These are phyloP conservation scores for Peziza echinospora DNA, from an alignment of 495 filamentous ascomycete genomes.

Conservation along the genomic window DNA sequence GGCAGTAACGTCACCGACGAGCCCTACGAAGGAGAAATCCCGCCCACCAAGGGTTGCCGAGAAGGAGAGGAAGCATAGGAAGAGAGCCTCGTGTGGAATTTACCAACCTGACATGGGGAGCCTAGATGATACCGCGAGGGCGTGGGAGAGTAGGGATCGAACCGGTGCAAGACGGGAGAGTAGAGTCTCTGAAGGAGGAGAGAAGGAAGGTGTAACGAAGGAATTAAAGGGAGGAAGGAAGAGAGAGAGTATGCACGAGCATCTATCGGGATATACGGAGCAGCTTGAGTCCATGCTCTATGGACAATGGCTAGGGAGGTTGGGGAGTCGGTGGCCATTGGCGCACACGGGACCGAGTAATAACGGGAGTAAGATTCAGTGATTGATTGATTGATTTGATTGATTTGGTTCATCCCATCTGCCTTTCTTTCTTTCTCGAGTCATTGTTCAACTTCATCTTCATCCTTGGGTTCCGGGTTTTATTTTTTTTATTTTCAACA, in stretches of 20 bases:
- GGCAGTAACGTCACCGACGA: background rate
- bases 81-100: constrained; percentile 89
- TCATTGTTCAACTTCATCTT: no score
- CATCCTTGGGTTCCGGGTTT: no score
- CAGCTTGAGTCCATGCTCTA: background rate
- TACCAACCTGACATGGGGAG: constrained; percentile 56
- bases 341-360: background rate
- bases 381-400: no score
- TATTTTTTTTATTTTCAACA: no score
- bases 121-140: background rate
- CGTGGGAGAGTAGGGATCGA: background rate
- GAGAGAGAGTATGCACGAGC: constrained; percentile 46
- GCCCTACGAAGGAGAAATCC: constrained; percentile 3
- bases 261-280: constrained; percentile 10
- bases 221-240: constrained; percentile 38
- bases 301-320: background rate
- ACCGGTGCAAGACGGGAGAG: no score
- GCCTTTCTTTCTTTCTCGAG: no score
- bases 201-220: constrained; percentile 21
- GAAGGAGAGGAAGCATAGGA: constrained; percentile 20
- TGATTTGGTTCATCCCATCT: no score
- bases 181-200: no score
- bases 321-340: background rate
- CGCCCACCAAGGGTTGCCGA: constrained; percentile 21
- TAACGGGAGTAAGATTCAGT: no score